A percentile compares a stretch with the other conserved stretches of the same genome.
phyloP scores from a whole-genome alignment of 768 basidiomycete species.

The Suillus paluster region DNA sequence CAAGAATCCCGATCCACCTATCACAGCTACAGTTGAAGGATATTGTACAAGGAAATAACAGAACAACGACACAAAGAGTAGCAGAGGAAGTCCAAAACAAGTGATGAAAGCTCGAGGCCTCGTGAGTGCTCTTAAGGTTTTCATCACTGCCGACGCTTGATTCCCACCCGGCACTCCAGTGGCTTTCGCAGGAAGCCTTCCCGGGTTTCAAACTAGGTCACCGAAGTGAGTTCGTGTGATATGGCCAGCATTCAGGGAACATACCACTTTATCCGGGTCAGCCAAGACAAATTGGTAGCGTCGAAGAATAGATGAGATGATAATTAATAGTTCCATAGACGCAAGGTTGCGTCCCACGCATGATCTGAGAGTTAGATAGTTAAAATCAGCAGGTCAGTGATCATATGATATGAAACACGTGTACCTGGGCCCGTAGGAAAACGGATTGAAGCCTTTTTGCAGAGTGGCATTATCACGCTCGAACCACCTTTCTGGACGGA shows the following conservation, averaged over 20 bases:
- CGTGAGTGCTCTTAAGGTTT: slow-evolving; percentile 1
- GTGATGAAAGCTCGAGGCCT: not conserved
- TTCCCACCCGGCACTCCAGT: slow-evolving; percentile 68
- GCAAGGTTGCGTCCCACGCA: slow-evolving; percentile 89
- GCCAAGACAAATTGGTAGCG: slow-evolving; percentile 77
- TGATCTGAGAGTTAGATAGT: slow-evolving; percentile 48
- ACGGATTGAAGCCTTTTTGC: slow-evolving; percentile 82
- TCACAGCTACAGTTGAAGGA: not conserved
- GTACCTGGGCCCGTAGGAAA: slow-evolving; percentile 81
- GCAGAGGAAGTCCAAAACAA: too few relatives aligned
- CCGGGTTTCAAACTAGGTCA: slow-evolving; percentile 62
- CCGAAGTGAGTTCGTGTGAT: slow-evolving; percentile 13
- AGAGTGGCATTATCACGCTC: slow-evolving; percentile 64
- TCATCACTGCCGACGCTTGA: slow-evolving; percentile 59
- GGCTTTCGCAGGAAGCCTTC: slow-evolving; percentile 94
- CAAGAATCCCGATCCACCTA: not conserved
- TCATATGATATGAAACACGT: slow-evolving; percentile 9
- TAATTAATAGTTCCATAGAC: slow-evolving; percentile 76
- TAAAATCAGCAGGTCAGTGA: slow-evolving; percentile 2
- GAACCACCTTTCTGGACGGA: slow-evolving; percentile 86
- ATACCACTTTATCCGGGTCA: slow-evolving; percentile 57
- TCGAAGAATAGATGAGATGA: slow-evolving; percentile 79
- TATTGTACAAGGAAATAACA: not conserved
- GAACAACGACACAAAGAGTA: not conserved
- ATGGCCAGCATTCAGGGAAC: slow-evolving; percentile 26